Percentiles rank a stretch among this genome's conserved stretches.
Evolutionary conservation across 495 filamentous ascomycete genomes (phyloP).

Genomic region (Talaromyces thailandensis): DNA sequence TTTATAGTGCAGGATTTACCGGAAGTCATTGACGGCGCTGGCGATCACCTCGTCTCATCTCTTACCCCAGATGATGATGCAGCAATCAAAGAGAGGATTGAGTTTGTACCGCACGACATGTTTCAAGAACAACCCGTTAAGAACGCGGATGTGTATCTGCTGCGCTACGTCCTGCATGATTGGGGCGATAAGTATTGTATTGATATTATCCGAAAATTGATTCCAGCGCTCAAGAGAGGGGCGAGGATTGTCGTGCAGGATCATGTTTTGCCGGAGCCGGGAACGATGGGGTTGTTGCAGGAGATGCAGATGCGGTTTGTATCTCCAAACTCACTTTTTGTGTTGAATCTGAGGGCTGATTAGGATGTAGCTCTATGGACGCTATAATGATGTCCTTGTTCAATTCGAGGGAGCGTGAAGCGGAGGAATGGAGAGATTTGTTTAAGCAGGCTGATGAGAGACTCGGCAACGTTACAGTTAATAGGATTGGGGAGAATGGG

Average conservation of each 20-base stretch:
- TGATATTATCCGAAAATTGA: slow-evolving; percentile 31
- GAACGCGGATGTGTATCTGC: slow-evolving; percentile 45
- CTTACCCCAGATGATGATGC: neutral
- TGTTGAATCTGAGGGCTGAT: too few species aligned
- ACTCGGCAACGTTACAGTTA: slow-evolving; percentile 12
- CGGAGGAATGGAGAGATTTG: slow-evolving; percentile 35
- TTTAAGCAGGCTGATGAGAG: slow-evolving; percentile 34
- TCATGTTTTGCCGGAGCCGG: slow-evolving; percentile 36
- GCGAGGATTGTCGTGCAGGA: slow-evolving; percentile 41
- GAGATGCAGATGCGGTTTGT: slow-evolving; percentile 31
- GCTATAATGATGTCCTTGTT: slow-evolving; percentile 45
- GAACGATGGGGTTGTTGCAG: slow-evolving; percentile 34
- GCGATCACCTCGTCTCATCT: neutral
- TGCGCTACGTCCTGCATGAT: slow-evolving; percentile 48
- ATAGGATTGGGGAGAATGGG: slow-evolving; percentile 5
- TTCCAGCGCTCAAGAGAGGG: slow-evolving; percentile 26
- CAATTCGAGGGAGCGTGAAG: slow-evolving; percentile 45
- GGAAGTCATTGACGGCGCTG: slow-evolving; percentile 22
- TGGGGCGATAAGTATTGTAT: slow-evolving; percentile 33
- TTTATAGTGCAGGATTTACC: slow-evolving; percentile 48
- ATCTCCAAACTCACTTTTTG: neutral
- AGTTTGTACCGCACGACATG: slow-evolving; percentile 40
- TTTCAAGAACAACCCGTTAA: slow-evolving; percentile 35
- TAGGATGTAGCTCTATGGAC: slow-evolving; percentile 38
- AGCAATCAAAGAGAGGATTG: slow-evolving; percentile 18